phyloP scores from a whole-genome alignment of 805 yeast species.

The Wickerhamomyces kurtzmanii region DNA sequence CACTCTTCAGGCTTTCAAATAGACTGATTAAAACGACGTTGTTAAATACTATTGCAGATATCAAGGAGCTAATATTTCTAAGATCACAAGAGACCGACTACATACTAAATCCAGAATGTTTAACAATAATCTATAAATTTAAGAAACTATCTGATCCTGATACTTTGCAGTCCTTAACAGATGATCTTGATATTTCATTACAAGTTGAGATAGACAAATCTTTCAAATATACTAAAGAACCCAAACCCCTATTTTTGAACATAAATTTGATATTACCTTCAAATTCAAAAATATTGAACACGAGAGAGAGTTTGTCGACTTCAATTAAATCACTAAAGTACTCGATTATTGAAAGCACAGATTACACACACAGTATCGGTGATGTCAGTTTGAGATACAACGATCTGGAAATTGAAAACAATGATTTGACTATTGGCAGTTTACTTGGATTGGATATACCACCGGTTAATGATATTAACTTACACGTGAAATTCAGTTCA shows the following conservation, averaged over 20 bases:
- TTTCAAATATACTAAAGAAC: constrained; percentile 1
- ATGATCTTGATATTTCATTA: constrained; percentile 6
- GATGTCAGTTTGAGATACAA: constrained; percentile 8
- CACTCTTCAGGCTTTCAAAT: constrained; percentile 8
- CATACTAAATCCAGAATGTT: constrained; percentile 7
- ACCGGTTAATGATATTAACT: constrained; percentile 18
- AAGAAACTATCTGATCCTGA: constrained; percentile 8
- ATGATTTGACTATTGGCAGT: constrained; percentile 16
- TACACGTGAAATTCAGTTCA: constrained; percentile 14
- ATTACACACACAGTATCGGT: constrained; percentile 7
- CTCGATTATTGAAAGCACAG: constrained; percentile 8
- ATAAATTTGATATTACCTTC: constrained; percentile 8
- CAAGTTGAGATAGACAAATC: constrained; percentile 12
- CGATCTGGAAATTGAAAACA: constrained; percentile 6
- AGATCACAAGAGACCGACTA: constrained; percentile 9
- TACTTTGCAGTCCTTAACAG: constrained; percentile 7
- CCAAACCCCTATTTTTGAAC: constrained; percentile 5
- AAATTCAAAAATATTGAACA: constrained; percentile 5
- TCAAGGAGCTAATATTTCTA: constrained; percentile 12
- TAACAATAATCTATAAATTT: constrained; percentile 6
- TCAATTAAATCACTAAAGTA: constrained; percentile 8
- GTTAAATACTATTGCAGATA: constrained; percentile 15
- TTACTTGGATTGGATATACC: constrained; percentile 23
- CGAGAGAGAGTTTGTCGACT: not conserved
- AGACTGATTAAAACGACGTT: constrained; percentile 11